Conservation (phyloP, 257 asterid genomes). For the Penstemon newberryi region DNA sequence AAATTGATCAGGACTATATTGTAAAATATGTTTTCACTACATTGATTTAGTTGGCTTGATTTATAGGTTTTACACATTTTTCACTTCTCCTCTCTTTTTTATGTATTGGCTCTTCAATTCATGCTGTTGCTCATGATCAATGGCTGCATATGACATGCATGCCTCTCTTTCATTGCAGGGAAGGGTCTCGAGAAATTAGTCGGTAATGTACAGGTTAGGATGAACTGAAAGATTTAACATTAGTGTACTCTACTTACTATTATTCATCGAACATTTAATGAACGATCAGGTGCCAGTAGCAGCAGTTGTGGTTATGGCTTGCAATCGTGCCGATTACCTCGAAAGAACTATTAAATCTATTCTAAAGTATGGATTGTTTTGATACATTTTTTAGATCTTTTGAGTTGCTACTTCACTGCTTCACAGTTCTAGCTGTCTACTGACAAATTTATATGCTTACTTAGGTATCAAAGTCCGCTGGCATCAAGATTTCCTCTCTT, state of each 20-base stretch:
- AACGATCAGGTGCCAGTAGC: slow-evolving; percentile 80
- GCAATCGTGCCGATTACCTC: slow-evolving; percentile 98
- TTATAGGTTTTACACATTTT: too few relatives aligned
- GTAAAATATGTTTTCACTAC: neutral
- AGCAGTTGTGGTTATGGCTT: slow-evolving; percentile 97
- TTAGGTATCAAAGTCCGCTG: slow-evolving; percentile 70
- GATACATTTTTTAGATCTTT: slow-evolving; percentile 24
- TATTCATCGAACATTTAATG: slow-evolving; percentile 33
- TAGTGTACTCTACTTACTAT: slow-evolving; percentile 3
- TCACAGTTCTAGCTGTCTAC: slow-evolving; percentile 31
- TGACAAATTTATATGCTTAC: slow-evolving; percentile 32
- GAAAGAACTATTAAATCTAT: slow-evolving; percentile 85
- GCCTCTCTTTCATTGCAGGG: slow-evolving; percentile 55
- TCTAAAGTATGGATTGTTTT: slow-evolving; percentile 58
- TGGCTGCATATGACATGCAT: neutral
- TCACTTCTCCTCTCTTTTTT: neutral
- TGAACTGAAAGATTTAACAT: slow-evolving; percentile 25
- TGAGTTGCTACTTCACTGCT: neutral
- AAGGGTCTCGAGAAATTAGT: slow-evolving; percentile 69
- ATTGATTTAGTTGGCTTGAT: slow-evolving; percentile 7
- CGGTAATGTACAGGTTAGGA: slow-evolving; percentile 72
- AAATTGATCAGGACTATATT: neutral
- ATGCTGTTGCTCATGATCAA: too few relatives aligned
- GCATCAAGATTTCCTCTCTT: slow-evolving; percentile 94
- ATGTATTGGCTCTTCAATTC: neutral